Percentiles rank a stretch among this genome's conserved stretches.
Conservation (phyloP, 179 eudicot genomes). For the Pouteria campechiana region DNA sequence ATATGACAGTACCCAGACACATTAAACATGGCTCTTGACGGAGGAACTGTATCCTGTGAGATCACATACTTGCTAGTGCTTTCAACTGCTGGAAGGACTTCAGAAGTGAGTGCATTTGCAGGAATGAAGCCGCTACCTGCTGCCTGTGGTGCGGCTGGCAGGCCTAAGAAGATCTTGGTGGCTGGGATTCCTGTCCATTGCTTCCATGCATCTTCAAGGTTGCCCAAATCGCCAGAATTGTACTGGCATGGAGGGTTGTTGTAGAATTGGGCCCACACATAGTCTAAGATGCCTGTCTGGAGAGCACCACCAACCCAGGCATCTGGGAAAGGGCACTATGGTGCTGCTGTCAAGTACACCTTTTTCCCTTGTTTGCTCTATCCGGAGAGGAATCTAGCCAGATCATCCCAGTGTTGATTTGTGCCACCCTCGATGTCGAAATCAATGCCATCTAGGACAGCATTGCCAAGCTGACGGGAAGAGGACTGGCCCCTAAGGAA, state of each 20-base stretch:
- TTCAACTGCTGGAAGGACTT: slow-evolving; percentile 6
- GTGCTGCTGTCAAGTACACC: slow-evolving; percentile 51
- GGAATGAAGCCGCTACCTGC: neutral
- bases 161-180: neutral
- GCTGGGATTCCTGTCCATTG: slow-evolving; percentile 17
- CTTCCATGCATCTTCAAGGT: slow-evolving; percentile 34
- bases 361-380: slow-evolving; percentile 12
- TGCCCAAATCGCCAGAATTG: slow-evolving; percentile 19
- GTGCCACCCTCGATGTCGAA: slow-evolving; percentile 20
- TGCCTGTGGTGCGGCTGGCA: neutral
- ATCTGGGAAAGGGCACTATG: slow-evolving; percentile 70
- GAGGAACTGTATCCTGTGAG: slow-evolving; percentile 4
- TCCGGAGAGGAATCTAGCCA: slow-evolving; percentile 8
- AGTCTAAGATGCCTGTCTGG: slow-evolving; percentile 45
- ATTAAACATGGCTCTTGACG: slow-evolving; percentile 3
- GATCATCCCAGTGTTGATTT: slow-evolving; percentile 13
- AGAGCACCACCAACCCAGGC: slow-evolving; percentile 31
- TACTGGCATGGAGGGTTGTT: slow-evolving; percentile 63
- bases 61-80: slow-evolving; percentile 6
- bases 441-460: slow-evolving; percentile 16
- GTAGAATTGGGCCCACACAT: slow-evolving; percentile 67
- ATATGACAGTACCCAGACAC: no score
- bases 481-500: slow-evolving; percentile 15
- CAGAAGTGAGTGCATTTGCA: neutral
- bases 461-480: slow-evolving; percentile 9